Evolutionary conservation across 2,329 filamentous ascomycete species (phyloP).

Genomic region (Scedosporium aurantiacum): DNA sequence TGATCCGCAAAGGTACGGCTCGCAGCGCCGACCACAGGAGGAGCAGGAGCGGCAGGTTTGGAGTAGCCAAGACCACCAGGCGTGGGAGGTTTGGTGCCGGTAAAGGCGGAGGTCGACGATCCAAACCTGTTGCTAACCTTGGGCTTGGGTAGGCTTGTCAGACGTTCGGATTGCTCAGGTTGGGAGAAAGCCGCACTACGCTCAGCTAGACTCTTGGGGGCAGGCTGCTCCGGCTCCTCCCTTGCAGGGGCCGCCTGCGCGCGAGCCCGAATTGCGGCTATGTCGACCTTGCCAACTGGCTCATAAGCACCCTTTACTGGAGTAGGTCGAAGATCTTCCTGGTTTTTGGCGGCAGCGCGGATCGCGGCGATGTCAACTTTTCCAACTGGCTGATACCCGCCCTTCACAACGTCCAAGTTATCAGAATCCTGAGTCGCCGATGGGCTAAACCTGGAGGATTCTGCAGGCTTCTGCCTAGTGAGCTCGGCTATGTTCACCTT

Average conservation of each 20-base stretch:
- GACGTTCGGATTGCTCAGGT: constrained; percentile 54
- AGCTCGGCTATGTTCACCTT: constrained; percentile 90
- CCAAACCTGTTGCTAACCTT: constrained; percentile 89
- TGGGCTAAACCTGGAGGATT: neutral
- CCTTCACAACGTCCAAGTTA: constrained; percentile 59
- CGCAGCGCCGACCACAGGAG: constrained; percentile 59
- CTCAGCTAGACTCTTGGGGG: constrained; percentile 59
- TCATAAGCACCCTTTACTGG: constrained; percentile 89
- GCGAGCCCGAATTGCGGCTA: constrained; percentile 80
- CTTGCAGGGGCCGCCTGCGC: constrained; percentile 53
- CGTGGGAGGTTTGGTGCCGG: constrained; percentile 79
- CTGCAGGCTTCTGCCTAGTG: constrained; percentile 57
- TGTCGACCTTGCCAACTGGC: constrained; percentile 92
- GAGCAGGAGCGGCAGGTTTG: constrained; percentile 42
- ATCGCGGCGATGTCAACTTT: constrained; percentile 97
- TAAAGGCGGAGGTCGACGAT: constrained; percentile 52
- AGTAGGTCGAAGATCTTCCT: constrained; percentile 67
- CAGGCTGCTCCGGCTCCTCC: constrained; percentile 20
- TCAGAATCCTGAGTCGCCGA: neutral
- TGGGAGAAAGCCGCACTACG: constrained; percentile 62
- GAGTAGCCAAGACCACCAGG: constrained; percentile 59
- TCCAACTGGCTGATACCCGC: constrained; percentile 84
- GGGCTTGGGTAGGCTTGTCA: constrained; percentile 84
- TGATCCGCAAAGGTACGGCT: constrained; percentile 91
- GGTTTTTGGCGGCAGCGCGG: constrained; percentile 59